phyloP scores from a whole-genome alignment of 768 basidiomycete species.

The Harrya chromipes region DNA sequence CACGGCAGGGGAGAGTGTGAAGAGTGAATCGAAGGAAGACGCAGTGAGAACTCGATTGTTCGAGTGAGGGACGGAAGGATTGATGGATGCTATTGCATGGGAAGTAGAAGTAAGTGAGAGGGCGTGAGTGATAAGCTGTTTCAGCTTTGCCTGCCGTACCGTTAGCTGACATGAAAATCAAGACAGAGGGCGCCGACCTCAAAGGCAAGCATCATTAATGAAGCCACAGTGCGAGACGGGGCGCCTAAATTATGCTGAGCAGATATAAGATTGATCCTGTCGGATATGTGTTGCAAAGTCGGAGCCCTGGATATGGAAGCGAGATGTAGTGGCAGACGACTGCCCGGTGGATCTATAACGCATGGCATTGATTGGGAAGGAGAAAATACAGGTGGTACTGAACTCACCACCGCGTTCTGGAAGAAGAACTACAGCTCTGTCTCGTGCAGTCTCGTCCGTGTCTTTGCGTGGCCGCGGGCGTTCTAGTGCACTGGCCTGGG shows the following conservation, averaged over 20 bases:
- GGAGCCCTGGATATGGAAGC: slow-evolving; percentile 70
- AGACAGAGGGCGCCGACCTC: slow-evolving; percentile 47
- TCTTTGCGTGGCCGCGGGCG: slow-evolving; percentile 44
- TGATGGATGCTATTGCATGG: slow-evolving; percentile 73
- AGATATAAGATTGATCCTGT: slow-evolving; percentile 77
- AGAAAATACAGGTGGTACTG: background rate
- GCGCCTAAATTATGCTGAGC: slow-evolving; percentile 68
- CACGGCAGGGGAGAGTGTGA: slow-evolving; percentile 72
- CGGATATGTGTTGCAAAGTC: slow-evolving; percentile 72
- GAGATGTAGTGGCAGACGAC: slow-evolving; percentile 67
- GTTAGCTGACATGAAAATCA: background rate
- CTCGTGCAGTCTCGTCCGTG: slow-evolving; percentile 65
- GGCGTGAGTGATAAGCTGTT: slow-evolving; percentile 79
- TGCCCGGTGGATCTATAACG: slow-evolving; percentile 61
- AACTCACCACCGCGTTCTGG: slow-evolving; percentile 60
- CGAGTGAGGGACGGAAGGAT: slow-evolving; percentile 47
- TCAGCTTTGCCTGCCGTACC: slow-evolving; percentile 63
- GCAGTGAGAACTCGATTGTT: slow-evolving; percentile 51
- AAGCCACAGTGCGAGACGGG: slow-evolving; percentile 61
- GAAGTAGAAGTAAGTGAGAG: slow-evolving; percentile 74
- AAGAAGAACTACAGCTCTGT: slow-evolving; percentile 64
- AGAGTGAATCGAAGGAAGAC: slow-evolving; percentile 72
- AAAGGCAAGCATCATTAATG: slow-evolving; percentile 72
- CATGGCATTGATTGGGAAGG: background rate
- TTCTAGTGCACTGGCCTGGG: slow-evolving; percentile 44